phyloP scores from a whole-genome alignment of 495 filamentous ascomycete genomes.

The Tuber calosporum region DNA sequence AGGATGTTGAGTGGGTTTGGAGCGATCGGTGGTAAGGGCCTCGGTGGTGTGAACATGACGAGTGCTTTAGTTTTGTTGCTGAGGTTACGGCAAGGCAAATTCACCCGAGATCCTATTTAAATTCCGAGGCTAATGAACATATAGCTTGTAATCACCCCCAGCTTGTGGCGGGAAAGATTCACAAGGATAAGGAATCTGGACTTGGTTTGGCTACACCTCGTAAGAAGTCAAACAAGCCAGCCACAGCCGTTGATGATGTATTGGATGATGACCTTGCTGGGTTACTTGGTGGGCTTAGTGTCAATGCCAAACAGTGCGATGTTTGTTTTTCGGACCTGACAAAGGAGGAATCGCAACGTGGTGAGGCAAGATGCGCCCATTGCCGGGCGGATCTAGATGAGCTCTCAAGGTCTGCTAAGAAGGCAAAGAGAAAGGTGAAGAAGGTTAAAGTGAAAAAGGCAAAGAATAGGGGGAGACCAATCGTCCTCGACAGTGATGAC shows the following conservation, averaged over 20 bases:
- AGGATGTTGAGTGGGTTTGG: slow-evolving; percentile 67
- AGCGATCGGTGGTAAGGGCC: slow-evolving; percentile 28
- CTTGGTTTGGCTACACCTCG: slow-evolving; percentile 52
- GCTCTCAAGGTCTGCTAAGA: slow-evolving; percentile 29
- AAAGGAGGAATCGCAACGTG: slow-evolving; percentile 51
- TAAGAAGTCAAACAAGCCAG: slow-evolving; percentile 43
- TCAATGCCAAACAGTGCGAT: slow-evolving; percentile 78
- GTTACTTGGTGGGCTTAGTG: slow-evolving; percentile 72
- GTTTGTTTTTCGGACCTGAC: slow-evolving; percentile 71
- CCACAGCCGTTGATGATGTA: slow-evolving; percentile 48
- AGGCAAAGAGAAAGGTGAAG: slow-evolving; percentile 42
- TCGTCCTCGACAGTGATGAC: slow-evolving; percentile 47
- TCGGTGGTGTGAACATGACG: slow-evolving; percentile 40
- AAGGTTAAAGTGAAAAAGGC: slow-evolving; percentile 27
- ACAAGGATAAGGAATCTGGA: slow-evolving; percentile 75
- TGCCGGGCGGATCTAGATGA: slow-evolving; percentile 60
- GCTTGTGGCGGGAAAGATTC: slow-evolving; percentile 72
- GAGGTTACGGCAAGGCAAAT: slow-evolving; percentile 62
- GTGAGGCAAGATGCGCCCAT: slow-evolving; percentile 61
- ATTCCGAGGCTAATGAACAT: slow-evolving; percentile 11
- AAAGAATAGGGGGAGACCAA: slow-evolving; percentile 42
- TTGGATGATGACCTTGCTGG: slow-evolving; percentile 75
- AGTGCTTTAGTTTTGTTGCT: slow-evolving; percentile 77
- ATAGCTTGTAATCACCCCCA: slow-evolving; percentile 82
- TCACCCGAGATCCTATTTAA: background rate